A percentile compares a stretch with the other conserved stretches of the same genome.
phyloP scores from a whole-genome alignment of 129 eudicot species.

The Tagetes erecta region DNA sequence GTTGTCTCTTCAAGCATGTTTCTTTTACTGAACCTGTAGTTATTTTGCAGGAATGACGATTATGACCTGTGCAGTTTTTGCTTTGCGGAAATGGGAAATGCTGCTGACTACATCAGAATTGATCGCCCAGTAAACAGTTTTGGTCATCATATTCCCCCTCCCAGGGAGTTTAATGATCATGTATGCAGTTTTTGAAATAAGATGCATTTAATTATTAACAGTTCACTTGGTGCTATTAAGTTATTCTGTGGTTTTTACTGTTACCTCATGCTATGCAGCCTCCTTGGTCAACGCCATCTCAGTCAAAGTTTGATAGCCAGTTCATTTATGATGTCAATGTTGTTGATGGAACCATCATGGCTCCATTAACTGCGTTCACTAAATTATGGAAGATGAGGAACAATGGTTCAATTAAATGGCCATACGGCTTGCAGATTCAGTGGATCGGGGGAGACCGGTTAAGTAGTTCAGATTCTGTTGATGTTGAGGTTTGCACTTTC shows the following conservation, averaged over 20 bases:
- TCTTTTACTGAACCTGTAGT: neutral
- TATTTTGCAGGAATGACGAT: conserved; percentile 62
- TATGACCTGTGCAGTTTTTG: conserved; percentile 81
- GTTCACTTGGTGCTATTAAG: conserved; percentile 1
- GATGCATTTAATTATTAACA: neutral
- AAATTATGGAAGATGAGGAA: conserved; percentile 96
- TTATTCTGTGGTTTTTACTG: conserved; percentile 14
- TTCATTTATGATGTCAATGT: conserved; percentile 80
- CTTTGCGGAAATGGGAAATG: conserved; percentile 55
- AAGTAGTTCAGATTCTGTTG: conserved; percentile 45
- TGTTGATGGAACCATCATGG: conserved; percentile 77
- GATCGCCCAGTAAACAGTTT: conserved; percentile 52
- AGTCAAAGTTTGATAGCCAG: conserved; percentile 58
- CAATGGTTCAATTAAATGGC: conserved; percentile 68
- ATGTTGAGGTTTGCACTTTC: conserved; percentile 53
- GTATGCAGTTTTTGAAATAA: conserved; percentile 39
- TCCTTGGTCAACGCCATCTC: conserved; percentile 33
- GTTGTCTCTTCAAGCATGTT: neutral
- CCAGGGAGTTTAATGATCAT: conserved; percentile 32
- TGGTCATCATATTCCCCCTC: conserved; percentile 33
- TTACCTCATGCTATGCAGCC: conserved; percentile 39
- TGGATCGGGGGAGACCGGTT: conserved; percentile 88
- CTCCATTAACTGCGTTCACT: conserved; percentile 69
- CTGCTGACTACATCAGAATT: conserved; percentile 56
- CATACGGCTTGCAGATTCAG: conserved; percentile 60